A percentile compares a stretch with the other conserved stretches of the same genome.
Evolutionary conservation across 2,329 filamentous ascomycete species (phyloP).

Genomic region (Metarhizium humberi): DNA sequence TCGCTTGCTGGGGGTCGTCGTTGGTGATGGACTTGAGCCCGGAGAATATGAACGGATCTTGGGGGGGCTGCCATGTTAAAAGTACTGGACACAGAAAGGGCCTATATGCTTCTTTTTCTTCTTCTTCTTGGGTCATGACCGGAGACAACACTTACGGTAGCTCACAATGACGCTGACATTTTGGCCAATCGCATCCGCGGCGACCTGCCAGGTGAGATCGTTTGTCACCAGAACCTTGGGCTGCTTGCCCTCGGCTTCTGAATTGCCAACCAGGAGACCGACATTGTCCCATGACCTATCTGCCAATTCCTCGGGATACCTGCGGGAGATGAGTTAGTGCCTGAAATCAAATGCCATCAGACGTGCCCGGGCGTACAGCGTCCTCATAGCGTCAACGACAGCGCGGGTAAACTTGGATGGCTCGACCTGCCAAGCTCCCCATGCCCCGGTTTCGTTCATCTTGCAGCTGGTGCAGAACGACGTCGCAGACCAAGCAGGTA

Average conservation of each 20-base stretch:
- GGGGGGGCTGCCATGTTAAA: neutral
- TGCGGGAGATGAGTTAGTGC: slow-evolving; percentile 21
- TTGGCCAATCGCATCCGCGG: slow-evolving; percentile 75
- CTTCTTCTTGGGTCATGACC: too few relatives aligned
- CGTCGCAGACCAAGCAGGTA: neutral
- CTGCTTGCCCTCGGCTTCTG: slow-evolving; percentile 20
- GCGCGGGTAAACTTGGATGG: slow-evolving; percentile 34
- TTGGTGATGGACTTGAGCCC: slow-evolving; percentile 83
- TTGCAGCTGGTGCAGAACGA: slow-evolving; percentile 1
- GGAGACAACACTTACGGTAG: slow-evolving; percentile 55
- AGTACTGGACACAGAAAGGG: neutral
- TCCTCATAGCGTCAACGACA: slow-evolving; percentile 74
- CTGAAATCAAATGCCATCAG: neutral
- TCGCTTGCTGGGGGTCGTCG: slow-evolving; percentile 75
- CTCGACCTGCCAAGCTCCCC: slow-evolving; percentile 31
- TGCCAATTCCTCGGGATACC: slow-evolving; percentile 82
- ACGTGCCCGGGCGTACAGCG: slow-evolving; percentile 47
- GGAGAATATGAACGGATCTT: slow-evolving; percentile 94
- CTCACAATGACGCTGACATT: slow-evolving; percentile 73
- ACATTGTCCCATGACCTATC: slow-evolving; percentile 95
- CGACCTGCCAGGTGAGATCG: slow-evolving; percentile 82
- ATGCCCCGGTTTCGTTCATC: slow-evolving; percentile 21
- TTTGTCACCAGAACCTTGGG: slow-evolving; percentile 56
- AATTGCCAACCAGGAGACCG: slow-evolving; percentile 58
- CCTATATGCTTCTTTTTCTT: too few relatives aligned